Evolutionary conservation across 352 stramenopile genomes (phyloP).

Genomic region (Pythium plurisporium): DNA sequence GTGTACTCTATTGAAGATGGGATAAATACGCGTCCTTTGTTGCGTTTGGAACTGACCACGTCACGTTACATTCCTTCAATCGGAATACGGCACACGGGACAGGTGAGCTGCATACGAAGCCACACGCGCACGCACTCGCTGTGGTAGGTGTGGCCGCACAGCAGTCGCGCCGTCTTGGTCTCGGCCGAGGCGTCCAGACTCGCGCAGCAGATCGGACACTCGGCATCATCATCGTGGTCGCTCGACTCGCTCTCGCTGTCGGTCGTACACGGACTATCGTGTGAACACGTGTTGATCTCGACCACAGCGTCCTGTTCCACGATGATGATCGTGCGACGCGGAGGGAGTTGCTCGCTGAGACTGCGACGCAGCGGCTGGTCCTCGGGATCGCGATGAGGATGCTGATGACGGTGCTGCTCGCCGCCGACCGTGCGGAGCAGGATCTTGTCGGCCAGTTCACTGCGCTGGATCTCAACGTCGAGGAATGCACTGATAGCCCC

Average conservation of each 20-base stretch:
- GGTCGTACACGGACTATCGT: neutral
- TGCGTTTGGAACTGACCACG: no score
- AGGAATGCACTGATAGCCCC: slow-evolving; percentile 53
- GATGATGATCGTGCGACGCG: slow-evolving; percentile 6
- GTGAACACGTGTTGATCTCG: neutral
- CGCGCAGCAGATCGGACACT: slow-evolving; percentile 69
- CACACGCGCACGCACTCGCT: slow-evolving; percentile 59
- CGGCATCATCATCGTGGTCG: slow-evolving; percentile 29
- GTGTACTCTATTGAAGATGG: slow-evolving; percentile 18
- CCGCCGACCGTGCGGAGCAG: slow-evolving; percentile 15
- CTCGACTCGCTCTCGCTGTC: slow-evolving; percentile 1
- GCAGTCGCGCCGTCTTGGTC: slow-evolving; percentile 33
- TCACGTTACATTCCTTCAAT: slow-evolving; percentile 17
- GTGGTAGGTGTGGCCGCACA: slow-evolving; percentile 69
- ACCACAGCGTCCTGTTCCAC: slow-evolving; percentile 4
- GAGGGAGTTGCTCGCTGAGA: slow-evolving; percentile 9
- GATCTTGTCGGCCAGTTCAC: slow-evolving; percentile 23
- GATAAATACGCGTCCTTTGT: slow-evolving; percentile 10
- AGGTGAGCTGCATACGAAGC: slow-evolving; percentile 65
- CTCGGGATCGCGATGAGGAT: neutral
- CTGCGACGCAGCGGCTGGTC: slow-evolving; percentile 12
- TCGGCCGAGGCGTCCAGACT: slow-evolving; percentile 20
- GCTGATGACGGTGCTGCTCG: neutral
- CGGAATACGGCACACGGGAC: slow-evolving; percentile 55
- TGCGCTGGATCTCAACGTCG: slow-evolving; percentile 22